Base-by-base conservation (phyloP, 345 rosid species). In the Nasturtium officinale region DNA sequence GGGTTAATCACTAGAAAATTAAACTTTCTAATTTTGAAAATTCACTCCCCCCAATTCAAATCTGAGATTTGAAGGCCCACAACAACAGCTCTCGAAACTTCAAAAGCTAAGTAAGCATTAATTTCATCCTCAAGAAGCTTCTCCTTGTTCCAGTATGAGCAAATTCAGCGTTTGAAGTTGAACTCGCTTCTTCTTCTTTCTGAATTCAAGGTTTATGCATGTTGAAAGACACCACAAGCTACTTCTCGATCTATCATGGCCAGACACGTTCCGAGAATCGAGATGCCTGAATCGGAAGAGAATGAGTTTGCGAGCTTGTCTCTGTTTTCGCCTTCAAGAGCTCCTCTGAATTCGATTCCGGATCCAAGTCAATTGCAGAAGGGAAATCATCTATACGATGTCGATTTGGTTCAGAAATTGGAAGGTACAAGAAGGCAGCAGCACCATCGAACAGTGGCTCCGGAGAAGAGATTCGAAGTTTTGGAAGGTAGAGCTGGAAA, bases 331-430 rank as follows among this genome's bases (percentile, higher is more conserved):
- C 97, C 90, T 9, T 85, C 89, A 2, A 58, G 98, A 73, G 77
- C 94, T 55, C 98, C 98, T 3, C 72, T 93, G 23, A 76, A 87
- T 80, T 11, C 92, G 23, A 93, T 93, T 51, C 84, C 89, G 52
- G 94, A 90, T 79, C 98, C 98, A 12, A 79, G 82, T 29, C 96
- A 90, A 73, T 75, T 69, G 61, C 86, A 68, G 50, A 77, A 65
- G 70, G 80, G 78, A 21, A 23, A 55, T 29, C 80, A 57, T 6
- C 75, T 72, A 5, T 23, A 68, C 69, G 85, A 74, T 51, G 65
- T 56, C 58, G 85, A 75, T 60, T 69, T 56, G 45, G 81, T 53
- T 67, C 82, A 77, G 25, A 80, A 77, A 66, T 42, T 67, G 16
- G 87, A 79, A 54, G 48, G 74, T 30, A 30, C 71, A 16, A 67